Base-by-base conservation (phyloP, 768 basidiomycete genomes). In the Nidularia pulvinata region DNA sequence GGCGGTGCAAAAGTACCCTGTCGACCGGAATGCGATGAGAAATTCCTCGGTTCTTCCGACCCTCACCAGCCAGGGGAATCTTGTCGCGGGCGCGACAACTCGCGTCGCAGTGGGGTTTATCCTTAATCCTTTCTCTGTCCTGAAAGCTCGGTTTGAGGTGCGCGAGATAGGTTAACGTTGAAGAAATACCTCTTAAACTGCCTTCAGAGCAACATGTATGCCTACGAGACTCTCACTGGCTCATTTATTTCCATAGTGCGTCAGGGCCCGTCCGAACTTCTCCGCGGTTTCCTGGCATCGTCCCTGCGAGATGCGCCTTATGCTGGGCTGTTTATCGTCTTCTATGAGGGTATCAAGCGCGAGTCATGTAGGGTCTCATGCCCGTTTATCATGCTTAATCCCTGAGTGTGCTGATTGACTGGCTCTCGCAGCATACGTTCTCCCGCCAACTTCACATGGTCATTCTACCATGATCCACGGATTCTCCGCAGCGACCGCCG, bases 241-340 rank as follows among this genome's bases (percentile, higher is more conserved):
- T 91, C 88, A 0, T 66, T 93, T 36, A 45, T 72, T 4, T 78
- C 84, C 7, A 79, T 93, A 36, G 67, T 75, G 2, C 85, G 83
- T n/a, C 78, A 79, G 63, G 93, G 95, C 2, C 84, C 91, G 4
- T 81, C 84, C 22, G 93, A 93, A 57, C 74, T 95, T 32, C 83
- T 95, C 62, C 88, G 91, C 46, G 95, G 95, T 0, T 88, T 94
- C 63, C 61, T 89, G 22, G 91, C 94, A 1, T 93, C 93, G 1
- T 90, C 94, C 1, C 76, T 95, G n/a, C 83, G 95, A 46, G 95
- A 98, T 67, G 95, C 94, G 10, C 95, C 95, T 0, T 94, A 95
- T 61, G 93, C 95, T 1, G 95, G 95, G 3, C 69, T 97, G 5
- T 98, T 95, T 61, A 76, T 96, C 35, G 82, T 93, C 2, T 83